These are phyloP conservation scores for Aegilops longissima DNA, from an alignment of 176 grass and related monocot genomes.

Conservation along the genomic window DNA sequence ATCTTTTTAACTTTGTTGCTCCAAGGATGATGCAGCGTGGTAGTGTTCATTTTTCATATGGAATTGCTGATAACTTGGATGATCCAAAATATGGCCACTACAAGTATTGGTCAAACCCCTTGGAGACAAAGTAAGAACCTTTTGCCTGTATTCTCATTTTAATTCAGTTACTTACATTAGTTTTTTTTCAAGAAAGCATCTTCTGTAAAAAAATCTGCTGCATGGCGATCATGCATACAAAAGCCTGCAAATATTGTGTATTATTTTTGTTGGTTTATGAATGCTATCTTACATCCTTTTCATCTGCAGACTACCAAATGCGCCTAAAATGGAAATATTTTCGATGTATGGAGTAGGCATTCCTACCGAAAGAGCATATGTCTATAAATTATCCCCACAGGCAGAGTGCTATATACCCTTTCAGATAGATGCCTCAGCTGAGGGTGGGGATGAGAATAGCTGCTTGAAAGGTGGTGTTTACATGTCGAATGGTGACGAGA, in stretches of 20 bases:
- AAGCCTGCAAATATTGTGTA: not conserved
- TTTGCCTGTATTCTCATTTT: conserved; percentile 7
- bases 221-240: not conserved
- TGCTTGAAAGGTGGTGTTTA: conserved; percentile 88
- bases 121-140: conserved; percentile 87
- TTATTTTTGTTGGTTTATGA: not conserved
- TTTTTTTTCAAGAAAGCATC: not conserved
- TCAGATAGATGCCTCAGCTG: conserved; percentile 78
- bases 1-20: conserved; percentile 92
- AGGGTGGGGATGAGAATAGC: conserved; percentile 64
- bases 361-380: conserved; percentile 95
- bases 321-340: conserved; percentile 96
- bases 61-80: conserved; percentile 93
- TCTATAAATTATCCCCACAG: conserved; percentile 74
- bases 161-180: not conserved
- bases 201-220: not conserved
- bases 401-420: conserved; percentile 94
- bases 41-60: conserved; percentile 86
- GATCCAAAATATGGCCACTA: conserved; percentile 82
- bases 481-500: conserved; percentile 84
- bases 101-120: conserved; percentile 99
- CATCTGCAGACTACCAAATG: conserved; percentile 79
- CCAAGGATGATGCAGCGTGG: conserved; percentile 99
- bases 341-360: conserved; percentile 98
- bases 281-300: conserved; percentile 18